Evolutionary conservation across 352 stramenopile species (phyloP), one percentile per base, ranked within the genome.

Genomic region (Pythium phragmitis): DNA sequence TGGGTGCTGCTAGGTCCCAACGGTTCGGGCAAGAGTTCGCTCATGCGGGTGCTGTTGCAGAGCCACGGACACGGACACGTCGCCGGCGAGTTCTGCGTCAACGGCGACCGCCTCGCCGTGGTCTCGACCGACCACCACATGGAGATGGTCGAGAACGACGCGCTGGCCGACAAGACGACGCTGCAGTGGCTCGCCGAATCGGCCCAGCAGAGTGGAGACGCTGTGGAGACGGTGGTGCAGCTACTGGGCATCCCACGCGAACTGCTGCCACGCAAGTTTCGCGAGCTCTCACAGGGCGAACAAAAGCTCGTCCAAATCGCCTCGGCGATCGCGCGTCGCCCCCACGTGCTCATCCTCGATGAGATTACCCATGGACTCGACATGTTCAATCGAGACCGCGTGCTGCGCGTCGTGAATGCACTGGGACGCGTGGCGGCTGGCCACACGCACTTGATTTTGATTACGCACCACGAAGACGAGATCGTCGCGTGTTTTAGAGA

Each of bases 381-480:
- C 68, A 75, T 80, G 28, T 85, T 88, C 33, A 88, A 96, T 58
- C 87, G 91, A 11, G 69, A 76, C 41, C 77, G 82, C 23, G 77
- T 98, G 6, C 67, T 97, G 17, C 74, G 64, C 17, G 70, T 97
- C 2, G 66, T 98, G 1, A 76, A 97, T 61, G 63, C 77, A 36
- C 82, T 98, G 26, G 80, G 83, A 26, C 85, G 79, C 42, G 57
- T 81, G 34, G 69, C 76, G 2, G 60, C 70, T 7, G 47, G 52
- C 3, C 60, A 63, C 26, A 82, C 80, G 5, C 80, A 88, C 46
- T 63, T 98, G 64, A 79, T 98, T 33, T 83, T 97, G 39, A 96
- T 98, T 48, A 98, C 92, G 45, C 93, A 98, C 72, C 89, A 98
- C 66, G 77, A 94, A 34, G 90, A 98, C 59, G 92, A 98, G 67